Evolutionary conservation across 148 eudicot species (phyloP), one percentile per base, ranked within the genome.

Genomic region (Fagopyrum esculentum): DNA sequence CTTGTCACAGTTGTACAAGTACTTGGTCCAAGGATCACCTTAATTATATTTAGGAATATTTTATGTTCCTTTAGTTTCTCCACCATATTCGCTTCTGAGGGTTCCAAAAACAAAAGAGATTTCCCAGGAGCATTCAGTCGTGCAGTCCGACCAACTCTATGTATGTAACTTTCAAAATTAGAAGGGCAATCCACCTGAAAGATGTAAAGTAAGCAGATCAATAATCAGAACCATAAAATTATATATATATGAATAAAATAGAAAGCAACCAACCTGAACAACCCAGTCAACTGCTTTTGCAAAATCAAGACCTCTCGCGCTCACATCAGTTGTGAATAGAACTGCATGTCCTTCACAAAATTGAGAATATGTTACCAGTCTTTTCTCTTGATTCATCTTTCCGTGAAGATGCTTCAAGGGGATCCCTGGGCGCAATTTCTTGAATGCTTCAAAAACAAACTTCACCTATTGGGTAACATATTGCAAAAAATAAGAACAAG

Each of bases 131-230:
- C 73, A 69, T 80, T 80, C 82, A 84, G 90, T n/a, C 98, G 93
- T 77, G 98, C 98, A 81, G 98, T 94, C 16, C 98, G 91, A 13
- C 98, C 98, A 77, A 90, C 98, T 81, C 98, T 85, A 71, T 94
- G 98, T 72, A 94, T 91, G 87, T 94, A 94, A 74, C 89, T 80
- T 45, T 85, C 91, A 76, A 84, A 90, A 80, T 91, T 90, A 71
- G 88, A 88, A 19, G 98, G 97, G 82, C 97, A 94, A 85, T 94
- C 98, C 85, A 94, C 90, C 98, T 94, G 40, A 56, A 69, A 69
- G 19, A 76, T 40, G 47, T 15, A 81, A 74, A 57, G 3, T 48
- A 76, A 47, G 68, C 6, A 73, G 71, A 61, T 30, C n/a, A 74
- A 72, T 29, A 15, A 73, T 49, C 35, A 17, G 61, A 78, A 35